phyloP scores from a whole-genome alignment of 768 basidiomycete species.

The Kockovaella imperatae region DNA sequence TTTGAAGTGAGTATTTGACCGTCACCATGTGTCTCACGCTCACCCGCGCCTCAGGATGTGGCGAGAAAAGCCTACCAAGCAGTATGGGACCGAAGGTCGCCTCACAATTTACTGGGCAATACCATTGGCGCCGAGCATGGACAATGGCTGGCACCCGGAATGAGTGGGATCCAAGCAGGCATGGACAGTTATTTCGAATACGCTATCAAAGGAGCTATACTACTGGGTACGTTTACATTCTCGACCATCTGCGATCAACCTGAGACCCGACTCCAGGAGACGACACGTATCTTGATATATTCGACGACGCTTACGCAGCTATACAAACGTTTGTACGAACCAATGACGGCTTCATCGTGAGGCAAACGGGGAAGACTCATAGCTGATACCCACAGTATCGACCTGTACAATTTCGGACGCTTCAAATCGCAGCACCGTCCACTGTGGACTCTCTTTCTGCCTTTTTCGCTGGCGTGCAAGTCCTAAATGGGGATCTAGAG shows the following conservation, averaged over 20 bases:
- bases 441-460: slow-evolving; percentile 93
- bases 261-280: slow-evolving; percentile 52
- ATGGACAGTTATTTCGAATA: slow-evolving; percentile 89
- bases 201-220: slow-evolving; percentile 37
- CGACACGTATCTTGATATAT: slow-evolving; percentile 70
- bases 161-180: slow-evolving; percentile 81
- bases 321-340: slow-evolving; percentile 79
- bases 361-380: slow-evolving; percentile 18
- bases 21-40: not conserved
- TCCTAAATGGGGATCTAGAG: slow-evolving; percentile 57
- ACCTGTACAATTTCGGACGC: slow-evolving; percentile 68
- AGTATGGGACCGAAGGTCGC: slow-evolving; percentile 82
- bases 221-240: slow-evolving; percentile 23
- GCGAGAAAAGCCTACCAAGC: slow-evolving; percentile 87
- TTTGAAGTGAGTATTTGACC: slow-evolving; percentile 55
- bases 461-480: slow-evolving; percentile 93
- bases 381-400: slow-evolving; percentile 58
- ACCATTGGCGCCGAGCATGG: slow-evolving; percentile 74
- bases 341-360: slow-evolving; percentile 79
- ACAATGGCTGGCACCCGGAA: slow-evolving; percentile 66
- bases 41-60: slow-evolving; percentile 52
- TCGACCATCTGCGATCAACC: too few species aligned
- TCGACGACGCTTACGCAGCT: slow-evolving; percentile 72
- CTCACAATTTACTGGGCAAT: slow-evolving; percentile 79
- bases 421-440: slow-evolving; percentile 58